Percentiles rank a stretch among this genome's conserved stretches.
Conservation (phyloP, 2,329 filamentous ascomycete species). For the Colletotrichum euphorbiae region DNA sequence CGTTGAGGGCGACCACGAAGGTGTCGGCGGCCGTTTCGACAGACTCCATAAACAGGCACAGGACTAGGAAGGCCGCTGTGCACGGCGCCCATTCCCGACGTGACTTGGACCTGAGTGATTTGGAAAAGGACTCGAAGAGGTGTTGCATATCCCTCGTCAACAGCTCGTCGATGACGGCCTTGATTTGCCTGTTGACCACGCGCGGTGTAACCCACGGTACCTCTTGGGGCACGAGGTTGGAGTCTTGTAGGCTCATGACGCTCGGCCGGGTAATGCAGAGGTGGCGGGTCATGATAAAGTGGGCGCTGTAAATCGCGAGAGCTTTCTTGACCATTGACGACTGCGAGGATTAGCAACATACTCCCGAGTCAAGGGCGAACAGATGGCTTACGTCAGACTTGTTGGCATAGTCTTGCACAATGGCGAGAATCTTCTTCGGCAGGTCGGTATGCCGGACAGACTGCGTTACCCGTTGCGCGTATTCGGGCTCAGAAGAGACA, state of each 20-base stretch:
- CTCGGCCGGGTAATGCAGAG: conserved; percentile 62
- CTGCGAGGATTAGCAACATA: conserved; percentile 42
- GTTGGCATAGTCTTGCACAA: conserved; percentile 61
- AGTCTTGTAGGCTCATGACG: conserved; percentile 49
- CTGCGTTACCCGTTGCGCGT: conserved; percentile 63
- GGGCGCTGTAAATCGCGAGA: conserved; percentile 66
- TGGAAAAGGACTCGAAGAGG: conserved; percentile 65
- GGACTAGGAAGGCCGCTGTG: conserved; percentile 65
- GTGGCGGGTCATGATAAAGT: conserved; percentile 68
- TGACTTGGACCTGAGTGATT: conserved; percentile 65
- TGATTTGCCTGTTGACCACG: conserved; percentile 67
- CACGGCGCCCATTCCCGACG: conserved; percentile 68
- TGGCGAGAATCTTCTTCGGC: conserved; percentile 58
- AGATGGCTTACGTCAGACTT: conserved; percentile 54
- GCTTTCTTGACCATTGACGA: conserved; percentile 64
- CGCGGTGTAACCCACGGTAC: conserved; percentile 62
- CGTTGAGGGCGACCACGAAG: conserved; percentile 64
- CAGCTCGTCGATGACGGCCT: conserved; percentile 67
- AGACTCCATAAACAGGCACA: conserved; percentile 70
- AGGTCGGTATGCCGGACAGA: conserved; percentile 57
- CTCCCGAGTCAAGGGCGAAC: not conserved
- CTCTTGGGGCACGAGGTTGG: conserved; percentile 58
- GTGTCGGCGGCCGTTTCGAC: conserved; percentile 65
- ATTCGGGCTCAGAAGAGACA: conserved; percentile 60
- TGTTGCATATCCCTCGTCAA: conserved; percentile 62